Base-by-base conservation (phyloP, 2,329 filamentous ascomycete genomes). In the Albophoma yamanashiensis region DNA sequence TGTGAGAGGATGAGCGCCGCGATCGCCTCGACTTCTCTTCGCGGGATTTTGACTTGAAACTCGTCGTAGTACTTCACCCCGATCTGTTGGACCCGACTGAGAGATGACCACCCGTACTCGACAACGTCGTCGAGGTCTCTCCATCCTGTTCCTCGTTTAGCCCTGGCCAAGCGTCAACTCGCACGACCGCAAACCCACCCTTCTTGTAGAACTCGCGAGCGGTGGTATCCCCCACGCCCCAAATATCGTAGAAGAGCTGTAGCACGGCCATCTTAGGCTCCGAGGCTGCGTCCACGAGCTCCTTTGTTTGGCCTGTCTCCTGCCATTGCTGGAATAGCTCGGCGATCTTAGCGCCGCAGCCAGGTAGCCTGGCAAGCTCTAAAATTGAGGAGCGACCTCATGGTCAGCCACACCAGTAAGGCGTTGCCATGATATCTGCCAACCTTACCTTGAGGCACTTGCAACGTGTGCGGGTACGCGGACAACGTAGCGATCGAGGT, bases 11-110 rank as follows among this genome's bases (percentile, higher is more conserved):
- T 81, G 1, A 79, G 77, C 5, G 75, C 67, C 0, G 82, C 84
- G 58, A 96, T 96, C 0, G 70, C 68, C 65, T 91, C 86, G 0
- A 91, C 89, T 71, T 97, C 92, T 0, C 69, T 61, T 1, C 92
- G 83, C 0, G 90, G 82, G 5, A 97, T 90, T 17, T 82, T 85
- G 20, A 80, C 73, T 55, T 83, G 76, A 59, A 99, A 89, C 64
- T 97, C 93, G 40, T 95, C 89, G 70, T 95, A 96, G 74, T 87
- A 97, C 70, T 97, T 97, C 53, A 97, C 78, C 0, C 94, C 93
- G 59, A 97, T 96, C 70, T 97, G 92, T 72, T 97, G 93, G 1
- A 91, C 89, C 15, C 92, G 85, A 0, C 81, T 88, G 1, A 97
- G 78, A 0, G 73, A 79, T 25, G 78, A 71, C 93, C 93, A 97